Evolutionary conservation across 306 rosid genomes (phyloP).

Genomic region (Arachis hypogaea): DNA sequence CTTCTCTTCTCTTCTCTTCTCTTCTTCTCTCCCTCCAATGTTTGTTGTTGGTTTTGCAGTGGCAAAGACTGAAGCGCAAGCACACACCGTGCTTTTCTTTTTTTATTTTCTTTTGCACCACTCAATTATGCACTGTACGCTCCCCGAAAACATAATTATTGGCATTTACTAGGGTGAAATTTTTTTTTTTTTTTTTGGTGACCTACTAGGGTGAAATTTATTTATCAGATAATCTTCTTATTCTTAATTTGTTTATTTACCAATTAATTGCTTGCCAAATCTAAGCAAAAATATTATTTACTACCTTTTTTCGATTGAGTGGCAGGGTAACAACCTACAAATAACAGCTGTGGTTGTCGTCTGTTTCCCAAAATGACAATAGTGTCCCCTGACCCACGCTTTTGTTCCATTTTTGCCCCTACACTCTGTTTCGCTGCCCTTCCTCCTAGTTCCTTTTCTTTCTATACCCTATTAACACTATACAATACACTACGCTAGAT

Average conservation of each 20-base stretch:
- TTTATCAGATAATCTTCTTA: background rate
- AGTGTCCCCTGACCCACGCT: slow-evolving; percentile 16
- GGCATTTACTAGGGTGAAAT: background rate
- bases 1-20: background rate
- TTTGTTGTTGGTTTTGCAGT: slow-evolving; percentile 24
- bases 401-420: background rate
- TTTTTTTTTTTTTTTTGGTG: no score
- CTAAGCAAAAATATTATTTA: background rate
- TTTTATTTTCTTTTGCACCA: slow-evolving; percentile 56
- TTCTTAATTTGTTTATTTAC: background rate
- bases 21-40: slow-evolving; percentile 14
- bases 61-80: slow-evolving; percentile 21
- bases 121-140: slow-evolving; percentile 43
- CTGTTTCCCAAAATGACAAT: slow-evolving; percentile 36
- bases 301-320: background rate
- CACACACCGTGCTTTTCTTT: background rate
- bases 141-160: slow-evolving; percentile 36
- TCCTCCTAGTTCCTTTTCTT: background rate
- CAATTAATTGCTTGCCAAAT: background rate
- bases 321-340: slow-evolving; percentile 12
- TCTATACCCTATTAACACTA: background rate
- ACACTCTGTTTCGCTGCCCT: background rate
- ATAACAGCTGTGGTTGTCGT: slow-evolving; percentile 48
- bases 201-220: background rate
- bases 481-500: background rate